Percentiles rank a stretch among this genome's conserved stretches.
These are phyloP conservation scores for Ceratocystis alfenasii DNA, from an alignment of 2,329 filamentous ascomycete genomes.

Conservation along the genomic window DNA sequence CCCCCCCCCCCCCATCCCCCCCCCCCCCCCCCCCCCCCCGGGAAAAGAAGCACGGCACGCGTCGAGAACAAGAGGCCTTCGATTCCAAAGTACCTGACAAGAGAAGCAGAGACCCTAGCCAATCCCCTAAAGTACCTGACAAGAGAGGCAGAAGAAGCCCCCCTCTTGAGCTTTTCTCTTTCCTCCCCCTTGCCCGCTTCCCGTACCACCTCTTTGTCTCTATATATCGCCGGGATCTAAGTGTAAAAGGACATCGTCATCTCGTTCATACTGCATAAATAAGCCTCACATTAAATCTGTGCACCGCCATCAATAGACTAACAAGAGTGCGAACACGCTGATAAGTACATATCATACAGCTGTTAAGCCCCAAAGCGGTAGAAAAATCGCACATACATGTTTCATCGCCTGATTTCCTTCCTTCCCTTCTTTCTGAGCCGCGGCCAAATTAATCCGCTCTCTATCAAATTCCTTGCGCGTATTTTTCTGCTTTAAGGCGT, in stretches of 20 bases:
- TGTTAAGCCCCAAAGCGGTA: conserved; percentile 6
- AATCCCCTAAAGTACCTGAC: background rate
- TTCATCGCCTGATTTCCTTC: background rate
- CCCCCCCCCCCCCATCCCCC: background rate
- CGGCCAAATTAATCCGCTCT: conserved; percentile 2
- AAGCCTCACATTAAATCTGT: background rate
- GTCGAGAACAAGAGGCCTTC: background rate
- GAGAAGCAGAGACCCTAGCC: too few species aligned
- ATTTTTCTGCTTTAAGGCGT: background rate
- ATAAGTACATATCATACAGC: background rate
- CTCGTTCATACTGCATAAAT: background rate
- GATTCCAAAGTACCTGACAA: background rate
- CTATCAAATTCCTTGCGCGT: background rate
- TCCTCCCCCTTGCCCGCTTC: background rate
- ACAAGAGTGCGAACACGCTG: background rate
- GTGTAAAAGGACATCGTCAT: conserved; percentile 6
- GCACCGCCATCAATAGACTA: conserved; percentile 3
- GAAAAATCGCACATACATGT: background rate
- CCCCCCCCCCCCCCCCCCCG: background rate
- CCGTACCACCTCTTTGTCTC: background rate
- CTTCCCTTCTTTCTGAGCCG: background rate
- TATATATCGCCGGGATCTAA: background rate
- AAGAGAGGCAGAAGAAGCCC: background rate
- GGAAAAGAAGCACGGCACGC: background rate
- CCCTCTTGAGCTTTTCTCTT: background rate